Base-by-base conservation (phyloP, 306 rosid genomes). In the Cicer bijugum region DNA sequence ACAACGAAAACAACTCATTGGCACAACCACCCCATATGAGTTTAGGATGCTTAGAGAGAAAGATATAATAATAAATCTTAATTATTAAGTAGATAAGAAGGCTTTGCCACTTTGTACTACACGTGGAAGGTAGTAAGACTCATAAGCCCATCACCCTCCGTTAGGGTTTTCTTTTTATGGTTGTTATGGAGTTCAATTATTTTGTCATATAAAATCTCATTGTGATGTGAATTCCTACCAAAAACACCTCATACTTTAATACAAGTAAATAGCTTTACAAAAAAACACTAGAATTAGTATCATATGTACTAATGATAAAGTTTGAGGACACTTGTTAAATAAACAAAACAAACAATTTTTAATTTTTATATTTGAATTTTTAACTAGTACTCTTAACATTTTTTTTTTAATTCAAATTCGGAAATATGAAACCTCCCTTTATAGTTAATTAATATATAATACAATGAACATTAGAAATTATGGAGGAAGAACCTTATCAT, bases 161-260 rank as follows among this genome's bases (percentile, higher is more conserved):
- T 58, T 58, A 48, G 12, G 17, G 67, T 78, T 77, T 61, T 33
- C 52, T 58, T 72, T 60, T 62, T 6, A 53, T 68, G 17, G 12
- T 69, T 69, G 39, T 44, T 55, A 28, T 67, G 55, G 15, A 19
- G 20, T 72, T 77, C 75, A 77, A 84, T 80, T 77, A 69, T 77
- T 84, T 50, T 76, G 8, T 17, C 77, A 20, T 19, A 10, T 56
- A 37, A 52, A 70, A 64, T 70, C 4, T 6, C 42, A 19, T 44
- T 6, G 11, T 20, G 52, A 62, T 50, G 67, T 42, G 43, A 67
- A 74, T 20, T 28, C 35, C 74, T 69, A 69, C 60, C 60, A 42
- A 57, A 66, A 47, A 78, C 45, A 55, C 37, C 39, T 63, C 62
- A 43, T 8, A 42, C 19, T 16, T 40, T 67, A 12, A 38, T 16